Conservation (phyloP, 2,329 filamentous ascomycete genomes). For the Colletotrichum simmondsii region DNA sequence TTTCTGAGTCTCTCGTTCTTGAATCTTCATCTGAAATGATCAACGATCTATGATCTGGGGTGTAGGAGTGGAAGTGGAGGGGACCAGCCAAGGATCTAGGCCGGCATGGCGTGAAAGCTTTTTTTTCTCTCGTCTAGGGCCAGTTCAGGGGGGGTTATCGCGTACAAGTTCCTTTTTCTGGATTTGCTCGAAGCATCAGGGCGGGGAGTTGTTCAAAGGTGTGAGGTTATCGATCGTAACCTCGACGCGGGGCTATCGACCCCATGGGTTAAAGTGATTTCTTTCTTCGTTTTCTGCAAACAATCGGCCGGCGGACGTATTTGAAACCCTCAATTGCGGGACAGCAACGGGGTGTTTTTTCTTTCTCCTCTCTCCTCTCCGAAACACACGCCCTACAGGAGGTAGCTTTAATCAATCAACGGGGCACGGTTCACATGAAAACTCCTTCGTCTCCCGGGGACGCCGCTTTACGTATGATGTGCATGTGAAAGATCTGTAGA, state of each 20-base stretch:
- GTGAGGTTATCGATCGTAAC: not conserved
- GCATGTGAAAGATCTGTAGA: no score
- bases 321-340: not conserved
- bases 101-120: slow-evolving; percentile 28
- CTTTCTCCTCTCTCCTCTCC: no score
- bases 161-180: not conserved
- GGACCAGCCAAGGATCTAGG: slow-evolving; percentile 21
- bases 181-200: not conserved
- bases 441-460: not conserved
- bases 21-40: slow-evolving; percentile 26
- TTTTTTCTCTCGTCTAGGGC: slow-evolving; percentile 9
- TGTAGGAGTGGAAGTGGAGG: not conserved
- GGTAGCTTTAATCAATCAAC: not conserved
- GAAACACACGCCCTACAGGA: not conserved
- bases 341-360: not conserved
- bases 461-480: not conserved
- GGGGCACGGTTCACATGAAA: not conserved
- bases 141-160: not conserved
- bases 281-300: no score
- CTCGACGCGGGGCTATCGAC: not conserved
- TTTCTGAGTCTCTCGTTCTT: not conserved
- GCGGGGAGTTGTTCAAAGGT: not conserved
- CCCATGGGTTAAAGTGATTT: not conserved
- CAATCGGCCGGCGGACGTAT: not conserved
- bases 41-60: slow-evolving; percentile 2